A percentile compares a stretch with the other conserved stretches of the same genome.
These are phyloP conservation scores for Acanthochlamys bracteata DNA, from an alignment of 106 monocot genomes.

Conservation along the genomic window DNA sequence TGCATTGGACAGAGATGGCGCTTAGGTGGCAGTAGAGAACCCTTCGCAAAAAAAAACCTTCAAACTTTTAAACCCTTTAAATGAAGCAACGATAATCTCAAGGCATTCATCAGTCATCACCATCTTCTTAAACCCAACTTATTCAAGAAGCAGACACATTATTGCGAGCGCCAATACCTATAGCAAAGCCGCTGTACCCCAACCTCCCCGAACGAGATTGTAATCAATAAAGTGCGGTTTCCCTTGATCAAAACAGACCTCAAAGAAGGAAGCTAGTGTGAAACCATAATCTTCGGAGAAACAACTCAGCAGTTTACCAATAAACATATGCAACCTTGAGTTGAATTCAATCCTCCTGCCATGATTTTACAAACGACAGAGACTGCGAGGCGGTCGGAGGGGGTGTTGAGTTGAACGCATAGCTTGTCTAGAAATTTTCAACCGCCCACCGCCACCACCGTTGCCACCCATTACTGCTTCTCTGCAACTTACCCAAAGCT, in stretches of 20 bases:
- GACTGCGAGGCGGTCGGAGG: constrained; percentile 54
- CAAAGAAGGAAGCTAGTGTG: constrained; percentile 39
- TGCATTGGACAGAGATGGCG: constrained; percentile 61
- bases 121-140: constrained; percentile 79
- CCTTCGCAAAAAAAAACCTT: constrained; percentile 64
- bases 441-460: background rate
- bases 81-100: constrained; percentile 45
- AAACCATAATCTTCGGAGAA: constrained; percentile 23
- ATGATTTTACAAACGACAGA: constrained; percentile 44
- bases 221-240: constrained; percentile 95
- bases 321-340: constrained; percentile 40
- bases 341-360: constrained; percentile 39
- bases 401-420: constrained; percentile 38
- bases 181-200: constrained; percentile 60
- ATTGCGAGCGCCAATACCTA: constrained; percentile 68
- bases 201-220: constrained; percentile 62
- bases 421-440: constrained; percentile 54
- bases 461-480: background rate
- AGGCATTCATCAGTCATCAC: constrained; percentile 78
- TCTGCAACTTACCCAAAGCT: background rate
- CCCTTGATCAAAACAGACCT: constrained; percentile 48
- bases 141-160: constrained; percentile 65
- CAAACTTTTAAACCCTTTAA: constrained; percentile 47
- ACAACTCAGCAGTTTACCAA: constrained; percentile 90
- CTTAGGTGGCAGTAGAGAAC: constrained; percentile 56